These are phyloP conservation scores for Litchi chinensis DNA, from an alignment of 345 rosid genomes.

Conservation along the genomic window DNA sequence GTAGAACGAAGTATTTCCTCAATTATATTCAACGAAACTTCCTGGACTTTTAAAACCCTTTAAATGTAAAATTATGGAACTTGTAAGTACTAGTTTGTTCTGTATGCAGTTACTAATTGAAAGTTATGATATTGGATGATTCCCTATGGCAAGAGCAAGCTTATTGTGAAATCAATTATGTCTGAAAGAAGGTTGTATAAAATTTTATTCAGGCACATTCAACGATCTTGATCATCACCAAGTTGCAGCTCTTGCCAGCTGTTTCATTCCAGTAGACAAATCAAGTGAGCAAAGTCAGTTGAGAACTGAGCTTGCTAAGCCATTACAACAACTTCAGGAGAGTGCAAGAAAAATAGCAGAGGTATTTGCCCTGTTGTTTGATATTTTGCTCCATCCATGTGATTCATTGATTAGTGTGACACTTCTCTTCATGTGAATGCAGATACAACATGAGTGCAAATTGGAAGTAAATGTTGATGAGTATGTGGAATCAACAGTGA, in stretches of 20 bases:
- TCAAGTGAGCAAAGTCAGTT: slow-evolving; percentile 83
- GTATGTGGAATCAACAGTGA: slow-evolving; percentile 92
- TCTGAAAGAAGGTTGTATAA: slow-evolving; percentile 11
- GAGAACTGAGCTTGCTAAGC: slow-evolving; percentile 87
- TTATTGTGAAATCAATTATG: neutral
- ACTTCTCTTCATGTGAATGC: slow-evolving; percentile 26
- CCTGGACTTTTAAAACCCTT: neutral
- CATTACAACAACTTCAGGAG: slow-evolving; percentile 94
- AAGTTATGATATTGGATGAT: neutral
- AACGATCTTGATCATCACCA: slow-evolving; percentile 97
- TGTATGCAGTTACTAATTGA: neutral
- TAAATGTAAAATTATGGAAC: neutral
- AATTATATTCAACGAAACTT: neutral
- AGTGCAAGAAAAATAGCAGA: slow-evolving; percentile 97
- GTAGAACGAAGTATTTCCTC: neutral
- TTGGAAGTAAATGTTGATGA: slow-evolving; percentile 86
- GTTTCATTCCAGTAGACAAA: slow-evolving; percentile 98
- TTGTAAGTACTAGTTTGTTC: neutral
- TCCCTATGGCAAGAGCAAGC: neutral
- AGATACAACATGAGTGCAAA: slow-evolving; percentile 99
- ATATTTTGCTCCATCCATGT: neutral
- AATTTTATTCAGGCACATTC: slow-evolving; percentile 72
- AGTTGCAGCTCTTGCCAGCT: slow-evolving; percentile 97
- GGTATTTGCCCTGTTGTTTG: slow-evolving; percentile 43
- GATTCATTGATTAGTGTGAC: neutral